phyloP scores from a whole-genome alignment of 345 rosid genomes.

The Cardiospermum halicacabum region DNA sequence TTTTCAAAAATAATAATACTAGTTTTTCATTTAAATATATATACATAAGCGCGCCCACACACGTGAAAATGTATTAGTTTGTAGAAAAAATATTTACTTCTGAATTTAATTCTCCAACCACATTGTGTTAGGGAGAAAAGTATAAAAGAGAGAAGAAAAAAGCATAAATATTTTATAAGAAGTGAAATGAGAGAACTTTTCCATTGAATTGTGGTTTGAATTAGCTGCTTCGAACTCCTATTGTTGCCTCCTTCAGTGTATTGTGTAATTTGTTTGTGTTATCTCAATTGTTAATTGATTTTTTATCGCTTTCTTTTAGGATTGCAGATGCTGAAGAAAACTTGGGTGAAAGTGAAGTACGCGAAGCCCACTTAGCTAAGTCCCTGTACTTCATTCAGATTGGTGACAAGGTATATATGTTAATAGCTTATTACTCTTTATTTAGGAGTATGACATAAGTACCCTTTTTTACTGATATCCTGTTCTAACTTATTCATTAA shows the following conservation, averaged over 20 bases:
- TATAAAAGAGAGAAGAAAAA: no score
- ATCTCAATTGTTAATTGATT: not conserved
- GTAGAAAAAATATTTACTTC: no score
- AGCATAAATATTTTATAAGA: no score
- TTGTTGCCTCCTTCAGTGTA: not conserved
- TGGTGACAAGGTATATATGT: conserved; percentile 67
- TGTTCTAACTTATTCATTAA: conserved; percentile 8
- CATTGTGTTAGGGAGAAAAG: no score
- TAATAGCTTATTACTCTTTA: conserved; percentile 4
- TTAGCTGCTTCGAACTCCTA: not conserved
- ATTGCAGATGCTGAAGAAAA: conserved; percentile 98
- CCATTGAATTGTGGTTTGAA: not conserved
- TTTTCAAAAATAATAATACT: no score
- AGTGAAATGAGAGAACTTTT: not conserved
- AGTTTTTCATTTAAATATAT: no score
- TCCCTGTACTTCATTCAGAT: conserved; percentile 79
- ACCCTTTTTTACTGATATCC: conserved; percentile 3
- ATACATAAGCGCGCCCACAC: no score
- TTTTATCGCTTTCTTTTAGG: conserved; percentile 35
- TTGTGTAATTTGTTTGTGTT: not conserved
- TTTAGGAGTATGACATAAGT: not conserved
- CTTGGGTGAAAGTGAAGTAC: conserved; percentile 96
- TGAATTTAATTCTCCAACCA: no score
- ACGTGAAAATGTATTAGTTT: no score
- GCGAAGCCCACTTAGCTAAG: conserved; percentile 97